Evolutionary conservation across 768 basidiomycete genomes (phyloP).

Genomic region (Calocera viscosa): DNA sequence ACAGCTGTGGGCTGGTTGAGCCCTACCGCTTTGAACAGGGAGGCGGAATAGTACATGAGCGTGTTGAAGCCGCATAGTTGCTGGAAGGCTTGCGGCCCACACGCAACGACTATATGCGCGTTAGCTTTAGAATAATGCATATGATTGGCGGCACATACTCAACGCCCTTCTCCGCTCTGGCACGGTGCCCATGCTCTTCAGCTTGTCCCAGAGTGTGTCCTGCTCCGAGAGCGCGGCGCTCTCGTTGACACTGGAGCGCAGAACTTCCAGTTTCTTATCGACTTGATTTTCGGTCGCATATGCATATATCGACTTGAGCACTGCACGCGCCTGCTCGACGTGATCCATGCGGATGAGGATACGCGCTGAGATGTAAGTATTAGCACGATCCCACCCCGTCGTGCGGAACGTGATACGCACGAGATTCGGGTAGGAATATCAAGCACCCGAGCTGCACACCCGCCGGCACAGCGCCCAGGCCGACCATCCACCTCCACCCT

Average conservation of each 20-base stretch:
- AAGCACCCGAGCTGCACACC: constrained; percentile 48
- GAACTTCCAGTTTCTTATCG: constrained; percentile 41
- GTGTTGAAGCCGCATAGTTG: constrained; percentile 80
- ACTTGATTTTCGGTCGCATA: constrained; percentile 51
- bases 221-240: constrained; percentile 49
- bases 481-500: constrained; percentile 82
- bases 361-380: constrained; percentile 40
- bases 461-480: constrained; percentile 57
- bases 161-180: constrained; percentile 56
- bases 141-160: constrained; percentile 33
- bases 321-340: constrained; percentile 37
- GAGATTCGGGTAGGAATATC: constrained; percentile 64
- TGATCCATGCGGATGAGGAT: constrained; percentile 51
- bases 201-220: constrained; percentile 48
- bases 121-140: not conserved
- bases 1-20: constrained; percentile 74
- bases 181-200: constrained; percentile 41
- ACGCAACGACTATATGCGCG: constrained; percentile 52
- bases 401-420: constrained; percentile 33
- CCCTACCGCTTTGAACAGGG: constrained; percentile 66
- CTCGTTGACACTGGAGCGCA: constrained; percentile 47
- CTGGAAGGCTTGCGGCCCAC: constrained; percentile 72
- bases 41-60: constrained; percentile 52
- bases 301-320: constrained; percentile 59
- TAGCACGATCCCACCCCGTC: too few relatives aligned